A percentile compares a stretch with the other conserved stretches of the same genome.
Evolutionary conservation across 1,284 basidiomycete species (phyloP).

Genomic region (Takashimella koratensis): DNA sequence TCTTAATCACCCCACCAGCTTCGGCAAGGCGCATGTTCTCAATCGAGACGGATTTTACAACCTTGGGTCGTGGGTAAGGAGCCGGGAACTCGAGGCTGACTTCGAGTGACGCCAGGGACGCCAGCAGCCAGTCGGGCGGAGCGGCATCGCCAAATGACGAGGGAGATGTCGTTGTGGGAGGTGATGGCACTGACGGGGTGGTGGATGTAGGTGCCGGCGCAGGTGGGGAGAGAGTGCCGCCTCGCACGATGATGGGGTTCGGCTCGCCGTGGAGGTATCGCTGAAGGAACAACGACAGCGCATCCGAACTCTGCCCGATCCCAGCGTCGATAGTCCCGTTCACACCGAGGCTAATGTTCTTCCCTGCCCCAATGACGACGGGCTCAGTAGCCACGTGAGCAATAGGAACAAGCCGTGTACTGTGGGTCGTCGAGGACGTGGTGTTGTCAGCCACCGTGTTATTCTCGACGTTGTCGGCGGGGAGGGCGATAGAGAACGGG

Average conservation of each 20-base stretch:
- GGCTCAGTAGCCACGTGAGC: not conserved
- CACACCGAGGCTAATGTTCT: not conserved
- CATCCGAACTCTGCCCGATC: not conserved
- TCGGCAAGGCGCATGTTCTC: conserved; percentile 45
- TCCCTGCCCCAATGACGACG: not conserved
- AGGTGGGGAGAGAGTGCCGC: conserved; percentile 23
- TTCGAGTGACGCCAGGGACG: conserved; percentile 25
- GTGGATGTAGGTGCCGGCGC: conserved; percentile 19
- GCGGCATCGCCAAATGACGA: not conserved
- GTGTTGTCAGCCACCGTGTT: not conserved
- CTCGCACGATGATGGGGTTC: conserved; percentile 39
- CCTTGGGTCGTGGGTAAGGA: conserved; percentile 36
- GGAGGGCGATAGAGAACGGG: conserved; percentile 34
- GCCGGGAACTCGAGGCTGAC: conserved; percentile 44
- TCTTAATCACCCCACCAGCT: conserved; percentile 25
- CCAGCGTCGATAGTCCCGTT: not conserved
- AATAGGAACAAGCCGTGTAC: not conserved
- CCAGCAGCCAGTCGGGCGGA: conserved; percentile 37
- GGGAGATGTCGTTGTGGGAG: not conserved
- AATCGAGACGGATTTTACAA: conserved; percentile 45
- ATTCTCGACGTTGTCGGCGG: conserved; percentile 1
- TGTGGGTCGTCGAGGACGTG: conserved; percentile 6
- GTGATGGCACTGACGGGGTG: not conserved
- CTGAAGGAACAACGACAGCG: conserved; percentile 38
- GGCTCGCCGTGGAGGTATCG: conserved; percentile 36